Percentiles rank a stretch among this genome's conserved stretches.
Evolutionary conservation across 495 filamentous ascomycete species (phyloP).

Genomic region (Aspergillus homomorphus): DNA sequence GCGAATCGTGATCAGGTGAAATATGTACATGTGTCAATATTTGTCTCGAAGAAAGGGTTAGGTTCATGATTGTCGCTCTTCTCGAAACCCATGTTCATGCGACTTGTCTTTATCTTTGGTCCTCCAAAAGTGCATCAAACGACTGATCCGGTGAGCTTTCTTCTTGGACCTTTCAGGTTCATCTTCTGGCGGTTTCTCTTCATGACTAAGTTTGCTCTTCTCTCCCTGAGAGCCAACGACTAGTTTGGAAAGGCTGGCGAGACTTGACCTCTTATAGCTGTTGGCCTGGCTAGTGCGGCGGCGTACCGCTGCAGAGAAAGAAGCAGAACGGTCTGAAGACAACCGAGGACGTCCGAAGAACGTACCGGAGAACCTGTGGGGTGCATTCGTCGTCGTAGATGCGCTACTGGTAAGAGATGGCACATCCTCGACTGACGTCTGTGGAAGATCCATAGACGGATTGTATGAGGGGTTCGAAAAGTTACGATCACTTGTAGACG

Average conservation of each 20-base stretch:
- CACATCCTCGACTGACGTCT: conserved; percentile 79
- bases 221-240: conserved; percentile 75
- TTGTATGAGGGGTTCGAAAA: conserved; percentile 50
- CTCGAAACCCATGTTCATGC: conserved; percentile 16
- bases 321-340: conserved; percentile 62
- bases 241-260: conserved; percentile 80
- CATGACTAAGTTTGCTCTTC: conserved; percentile 76
- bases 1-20: conserved; percentile 23
- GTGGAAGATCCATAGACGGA: conserved; percentile 59
- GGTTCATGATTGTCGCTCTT: conserved; percentile 28
- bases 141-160: conserved; percentile 72
- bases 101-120: conserved; percentile 48
- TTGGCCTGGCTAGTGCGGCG: conserved; percentile 50
- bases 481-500: conserved; percentile 43
- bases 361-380: conserved; percentile 45
- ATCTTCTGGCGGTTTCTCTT: conserved; percentile 56
- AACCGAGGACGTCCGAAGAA: conserved; percentile 44
- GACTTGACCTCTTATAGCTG: conserved; percentile 67
- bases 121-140: conserved; percentile 84
- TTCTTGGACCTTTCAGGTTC: conserved; percentile 62
- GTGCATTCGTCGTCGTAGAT: conserved; percentile 72
- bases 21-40: conserved; percentile 26
- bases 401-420: conserved; percentile 84
- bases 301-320: conserved; percentile 62
- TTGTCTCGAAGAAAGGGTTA: conserved; percentile 13